Evolutionary conservation across 108 stramenopile species (phyloP).

Genomic region (Cyclotella atomus): DNA sequence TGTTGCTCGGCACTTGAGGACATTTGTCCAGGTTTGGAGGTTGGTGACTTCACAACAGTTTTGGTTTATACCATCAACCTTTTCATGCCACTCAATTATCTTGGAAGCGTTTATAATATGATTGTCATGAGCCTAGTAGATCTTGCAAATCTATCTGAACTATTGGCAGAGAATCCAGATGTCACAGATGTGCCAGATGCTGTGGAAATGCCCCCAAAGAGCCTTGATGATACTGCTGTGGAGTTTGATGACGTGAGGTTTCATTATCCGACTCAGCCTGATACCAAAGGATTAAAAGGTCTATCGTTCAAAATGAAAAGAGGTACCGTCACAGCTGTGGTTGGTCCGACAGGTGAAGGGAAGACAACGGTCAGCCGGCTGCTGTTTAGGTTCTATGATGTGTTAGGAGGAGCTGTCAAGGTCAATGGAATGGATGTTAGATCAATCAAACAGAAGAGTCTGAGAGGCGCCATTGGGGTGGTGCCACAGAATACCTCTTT

Average conservation of each 20-base stretch:
- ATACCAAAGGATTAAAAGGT: conserved; percentile 82
- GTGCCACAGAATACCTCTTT: conserved; percentile 93
- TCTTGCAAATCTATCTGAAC: conserved; percentile 88
- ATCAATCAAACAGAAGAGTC: conserved; percentile 73
- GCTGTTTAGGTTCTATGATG: conserved; percentile 95
- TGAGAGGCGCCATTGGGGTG: conserved; percentile 89
- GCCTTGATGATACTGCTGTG: conserved; percentile 81
- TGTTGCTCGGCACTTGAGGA: conserved; percentile 65
- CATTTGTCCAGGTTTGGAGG: conserved; percentile 82
- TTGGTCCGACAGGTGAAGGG: conserved; percentile 90
- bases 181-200: conserved; percentile 87
- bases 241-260: conserved; percentile 95
- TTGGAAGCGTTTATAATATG: conserved; percentile 91
- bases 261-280: conserved; percentile 90
- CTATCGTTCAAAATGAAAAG: conserved; percentile 90
- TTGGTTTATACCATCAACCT: conserved; percentile 87
- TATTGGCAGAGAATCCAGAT: conserved; percentile 91
- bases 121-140: conserved; percentile 93
- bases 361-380: conserved; percentile 94
- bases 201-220: conserved; percentile 49
- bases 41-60: conserved; percentile 96
- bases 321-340: conserved; percentile 95
- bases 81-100: conserved; percentile 95
- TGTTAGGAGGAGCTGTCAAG: conserved; percentile 84
- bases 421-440: conserved; percentile 94